Evolutionary conservation across 2,329 filamentous ascomycete genomes (phyloP).

Genomic region (Polychaeton citri): DNA sequence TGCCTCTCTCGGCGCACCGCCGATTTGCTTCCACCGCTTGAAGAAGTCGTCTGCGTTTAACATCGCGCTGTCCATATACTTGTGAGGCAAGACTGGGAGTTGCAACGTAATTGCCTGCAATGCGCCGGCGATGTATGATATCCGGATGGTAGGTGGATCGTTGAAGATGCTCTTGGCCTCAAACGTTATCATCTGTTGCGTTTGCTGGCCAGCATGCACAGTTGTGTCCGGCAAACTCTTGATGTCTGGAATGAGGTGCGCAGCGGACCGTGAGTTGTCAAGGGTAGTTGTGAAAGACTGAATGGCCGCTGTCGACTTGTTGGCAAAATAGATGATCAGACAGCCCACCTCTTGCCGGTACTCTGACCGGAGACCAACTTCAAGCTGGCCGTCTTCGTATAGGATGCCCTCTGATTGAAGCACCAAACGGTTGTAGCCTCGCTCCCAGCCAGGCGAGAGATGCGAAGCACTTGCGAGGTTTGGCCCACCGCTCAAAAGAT

Average conservation of each 20-base stretch:
- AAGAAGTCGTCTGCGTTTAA: slow-evolving; percentile 89
- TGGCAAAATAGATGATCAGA: slow-evolving; percentile 88
- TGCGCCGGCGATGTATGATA: slow-evolving; percentile 88
- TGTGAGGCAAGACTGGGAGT: slow-evolving; percentile 76
- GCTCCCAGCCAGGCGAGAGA: slow-evolving; percentile 87
- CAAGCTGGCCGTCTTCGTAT: slow-evolving; percentile 89
- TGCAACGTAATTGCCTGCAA: slow-evolving; percentile 86
- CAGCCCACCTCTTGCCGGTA: slow-evolving; percentile 94
- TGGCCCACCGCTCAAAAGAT: slow-evolving; percentile 56
- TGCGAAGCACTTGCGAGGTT: slow-evolving; percentile 89
- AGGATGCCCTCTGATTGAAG: slow-evolving; percentile 72
- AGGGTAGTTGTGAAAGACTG: slow-evolving; percentile 93
- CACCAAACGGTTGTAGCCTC: slow-evolving; percentile 72
- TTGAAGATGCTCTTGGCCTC: slow-evolving; percentile 71
- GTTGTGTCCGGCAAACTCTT: slow-evolving; percentile 79
- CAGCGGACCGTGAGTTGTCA: slow-evolving; percentile 56
- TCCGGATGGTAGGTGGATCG: slow-evolving; percentile 77
- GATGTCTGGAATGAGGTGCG: slow-evolving; percentile 68
- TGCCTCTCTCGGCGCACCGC: slow-evolving; percentile 71
- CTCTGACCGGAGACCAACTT: slow-evolving; percentile 83
- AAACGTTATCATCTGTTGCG: slow-evolving; percentile 90
- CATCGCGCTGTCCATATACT: slow-evolving; percentile 91
- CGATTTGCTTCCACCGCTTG: slow-evolving; percentile 98
- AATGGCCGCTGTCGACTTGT: slow-evolving; percentile 76
- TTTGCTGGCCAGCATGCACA: slow-evolving; percentile 61